A percentile compares a stretch with the other conserved stretches of the same genome.
phyloP scores from a whole-genome alignment of 192 early-diverging fungal species.

The Jimgerdemannia flammicorona region DNA sequence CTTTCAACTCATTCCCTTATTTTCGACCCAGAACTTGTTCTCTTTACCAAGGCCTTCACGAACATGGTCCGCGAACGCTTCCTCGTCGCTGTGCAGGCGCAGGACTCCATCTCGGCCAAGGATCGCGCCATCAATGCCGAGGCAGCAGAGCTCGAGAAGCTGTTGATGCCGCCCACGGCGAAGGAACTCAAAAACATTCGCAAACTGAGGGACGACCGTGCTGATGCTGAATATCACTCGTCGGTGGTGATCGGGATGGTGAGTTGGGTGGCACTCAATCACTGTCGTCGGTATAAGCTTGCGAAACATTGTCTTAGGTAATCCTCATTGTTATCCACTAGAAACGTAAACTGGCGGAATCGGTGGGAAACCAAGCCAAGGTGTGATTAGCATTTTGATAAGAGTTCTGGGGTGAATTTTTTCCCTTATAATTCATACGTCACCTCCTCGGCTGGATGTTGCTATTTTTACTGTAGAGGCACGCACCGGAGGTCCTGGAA shows the following conservation, averaged over 20 bases:
- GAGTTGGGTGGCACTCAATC: no score
- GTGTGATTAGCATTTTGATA: no score
- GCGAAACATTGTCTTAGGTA: no score
- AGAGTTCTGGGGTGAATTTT: no score
- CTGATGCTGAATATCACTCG: slow-evolving; percentile 50
- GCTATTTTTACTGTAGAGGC: no score
- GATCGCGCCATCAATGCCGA: slow-evolving; percentile 64
- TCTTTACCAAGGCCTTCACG: slow-evolving; percentile 34
- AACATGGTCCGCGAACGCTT: slow-evolving; percentile 60
- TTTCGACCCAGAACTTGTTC: slow-evolving; percentile 8
- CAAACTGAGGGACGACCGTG: slow-evolving; percentile 36
- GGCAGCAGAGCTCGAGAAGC: slow-evolving; percentile 49
- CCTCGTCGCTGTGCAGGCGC: slow-evolving; percentile 51
- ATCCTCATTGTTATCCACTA: no score
- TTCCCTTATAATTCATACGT: no score
- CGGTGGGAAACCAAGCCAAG: no score
- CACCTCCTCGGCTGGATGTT: no score
- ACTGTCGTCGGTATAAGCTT: no score
- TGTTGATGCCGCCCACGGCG: slow-evolving; percentile 49
- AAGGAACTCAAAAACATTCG: slow-evolving; percentile 57
- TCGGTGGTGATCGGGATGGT: slow-evolving; percentile 42
- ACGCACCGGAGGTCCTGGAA: no score
- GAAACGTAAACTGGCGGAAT: no score
- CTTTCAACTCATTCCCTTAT: not conserved
- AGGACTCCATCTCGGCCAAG: slow-evolving; percentile 53